A percentile compares a stretch with the other conserved stretches of the same genome.
These are phyloP conservation scores for Lathyrus sativus DNA, from an alignment of 306 rosid species.

Conservation along the genomic window DNA sequence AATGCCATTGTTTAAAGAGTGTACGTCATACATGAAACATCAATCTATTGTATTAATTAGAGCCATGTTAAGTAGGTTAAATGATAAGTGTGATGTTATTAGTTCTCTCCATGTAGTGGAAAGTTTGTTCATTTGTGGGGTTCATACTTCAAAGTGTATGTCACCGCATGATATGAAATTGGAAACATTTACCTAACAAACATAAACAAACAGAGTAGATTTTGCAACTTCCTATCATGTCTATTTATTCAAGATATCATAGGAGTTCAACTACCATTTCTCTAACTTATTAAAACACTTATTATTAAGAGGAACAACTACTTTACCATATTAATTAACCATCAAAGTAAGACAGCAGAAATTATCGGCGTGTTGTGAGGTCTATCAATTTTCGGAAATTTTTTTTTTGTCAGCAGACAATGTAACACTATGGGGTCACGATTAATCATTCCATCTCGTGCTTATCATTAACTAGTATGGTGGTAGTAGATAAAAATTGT, in stretches of 20 bases:
- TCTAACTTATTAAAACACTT: neutral
- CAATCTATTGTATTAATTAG: neutral
- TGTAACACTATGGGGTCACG: conserved; percentile 5
- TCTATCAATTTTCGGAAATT: neutral
- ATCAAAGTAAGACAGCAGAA: conserved; percentile 24
- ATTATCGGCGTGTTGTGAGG: conserved; percentile 42
- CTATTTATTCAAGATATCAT: conserved; percentile 2
- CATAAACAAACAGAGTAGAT: neutral
- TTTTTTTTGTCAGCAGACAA: neutral
- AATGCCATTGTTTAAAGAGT: neutral
- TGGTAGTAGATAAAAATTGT: neutral
- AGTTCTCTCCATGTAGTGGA: neutral
- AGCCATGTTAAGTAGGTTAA: conserved; percentile 3
- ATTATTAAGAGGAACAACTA: neutral
- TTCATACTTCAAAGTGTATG: neutral
- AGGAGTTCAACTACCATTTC: neutral
- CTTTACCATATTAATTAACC: neutral
- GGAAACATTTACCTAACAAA: neutral
- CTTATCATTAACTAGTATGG: neutral
- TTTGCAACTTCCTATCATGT: conserved; percentile 17
- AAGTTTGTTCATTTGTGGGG: conserved; percentile 2
- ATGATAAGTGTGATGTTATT: neutral
- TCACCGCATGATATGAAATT: neutral
- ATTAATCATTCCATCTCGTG: conserved; percentile 26
- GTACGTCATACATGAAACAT: neutral